These are phyloP conservation scores for Zymoseptoria passerinii DNA, from an alignment of 2,329 filamentous ascomycete genomes.

Conservation along the genomic window DNA sequence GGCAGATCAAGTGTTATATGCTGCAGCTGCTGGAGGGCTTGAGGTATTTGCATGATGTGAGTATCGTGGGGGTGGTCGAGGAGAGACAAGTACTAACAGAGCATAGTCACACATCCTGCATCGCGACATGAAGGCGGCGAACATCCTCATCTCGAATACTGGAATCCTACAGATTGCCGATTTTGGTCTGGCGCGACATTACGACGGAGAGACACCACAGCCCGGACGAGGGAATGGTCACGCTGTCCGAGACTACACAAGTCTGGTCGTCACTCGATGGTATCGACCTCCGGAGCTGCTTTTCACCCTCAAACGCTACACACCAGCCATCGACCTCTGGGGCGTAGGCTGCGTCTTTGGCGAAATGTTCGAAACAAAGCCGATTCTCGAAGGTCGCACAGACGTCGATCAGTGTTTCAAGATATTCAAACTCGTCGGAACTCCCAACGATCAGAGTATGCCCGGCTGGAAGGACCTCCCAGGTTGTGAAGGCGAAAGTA, in stretches of 20 bases:
- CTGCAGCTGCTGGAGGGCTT: slow-evolving; percentile 84
- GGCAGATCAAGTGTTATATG: slow-evolving; percentile 98
- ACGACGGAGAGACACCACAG: slow-evolving; percentile 73
- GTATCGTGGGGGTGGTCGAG: slow-evolving; percentile 1
- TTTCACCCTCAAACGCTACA: slow-evolving; percentile 80
- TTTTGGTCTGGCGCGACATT: slow-evolving; percentile 89
- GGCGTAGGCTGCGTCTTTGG: slow-evolving; percentile 98
- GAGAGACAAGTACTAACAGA: background rate
- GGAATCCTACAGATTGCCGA: slow-evolving; percentile 94
- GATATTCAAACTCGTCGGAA: slow-evolving; percentile 87
- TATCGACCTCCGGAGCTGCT: slow-evolving; percentile 91
- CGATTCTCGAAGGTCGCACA: slow-evolving; percentile 82
- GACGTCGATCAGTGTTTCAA: slow-evolving; percentile 84
- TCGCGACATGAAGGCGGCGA: slow-evolving; percentile 98
- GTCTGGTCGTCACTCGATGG: slow-evolving; percentile 94
- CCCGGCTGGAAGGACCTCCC: slow-evolving; percentile 79
- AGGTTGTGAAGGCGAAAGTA: slow-evolving; percentile 65
- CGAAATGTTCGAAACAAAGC: slow-evolving; percentile 91
- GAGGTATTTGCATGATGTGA: slow-evolving; percentile 73
- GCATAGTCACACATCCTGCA: slow-evolving; percentile 65
- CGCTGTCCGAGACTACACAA: slow-evolving; percentile 84
- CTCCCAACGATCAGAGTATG: slow-evolving; percentile 85
- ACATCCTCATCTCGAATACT: slow-evolving; percentile 88
- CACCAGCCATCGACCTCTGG: slow-evolving; percentile 97
- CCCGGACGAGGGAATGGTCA: slow-evolving; percentile 74